Percentiles rank a stretch among this genome's conserved stretches.
Evolutionary conservation across 108 stramenopile genomes (phyloP).

Genomic region (Cyclotella atomus): DNA sequence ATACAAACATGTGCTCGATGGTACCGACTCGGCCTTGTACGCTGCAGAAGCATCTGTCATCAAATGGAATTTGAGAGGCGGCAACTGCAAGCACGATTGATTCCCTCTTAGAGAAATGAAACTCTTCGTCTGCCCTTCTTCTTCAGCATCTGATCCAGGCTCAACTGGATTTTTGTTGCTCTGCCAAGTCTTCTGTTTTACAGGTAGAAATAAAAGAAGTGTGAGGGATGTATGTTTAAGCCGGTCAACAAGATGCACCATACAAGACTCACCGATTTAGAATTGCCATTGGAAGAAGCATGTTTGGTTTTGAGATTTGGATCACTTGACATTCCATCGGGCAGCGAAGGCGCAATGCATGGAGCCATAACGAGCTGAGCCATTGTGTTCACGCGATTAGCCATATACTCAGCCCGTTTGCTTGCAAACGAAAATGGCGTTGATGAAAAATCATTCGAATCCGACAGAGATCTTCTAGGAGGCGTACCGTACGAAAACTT

Average conservation of each 20-base stretch:
- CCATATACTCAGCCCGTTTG: slow-evolving; percentile 57
- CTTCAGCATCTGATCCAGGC: slow-evolving; percentile 69
- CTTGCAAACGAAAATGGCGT: slow-evolving; percentile 49
- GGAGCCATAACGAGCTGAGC: slow-evolving; percentile 87
- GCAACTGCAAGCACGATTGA: slow-evolving; percentile 34
- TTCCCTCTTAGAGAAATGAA: slow-evolving; percentile 32
- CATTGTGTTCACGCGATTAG: slow-evolving; percentile 69
- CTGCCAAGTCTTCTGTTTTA: slow-evolving; percentile 6
- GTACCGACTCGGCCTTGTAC: background rate
- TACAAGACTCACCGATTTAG: slow-evolving; percentile 1
- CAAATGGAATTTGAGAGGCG: slow-evolving; percentile 26
- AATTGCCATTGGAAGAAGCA: slow-evolving; percentile 3
- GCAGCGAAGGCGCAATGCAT: slow-evolving; percentile 67
- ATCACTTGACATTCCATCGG: slow-evolving; percentile 39
- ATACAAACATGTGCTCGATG: slow-evolving; percentile 34
- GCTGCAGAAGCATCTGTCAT: slow-evolving; percentile 18
- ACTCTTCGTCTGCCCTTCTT: slow-evolving; percentile 46
- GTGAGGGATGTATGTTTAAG: background rate
- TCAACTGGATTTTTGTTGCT: slow-evolving; percentile 25
- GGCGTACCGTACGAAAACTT: slow-evolving; percentile 8
- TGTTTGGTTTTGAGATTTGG: background rate
- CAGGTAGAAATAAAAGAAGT: background rate
- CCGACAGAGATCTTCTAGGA: slow-evolving; percentile 12
- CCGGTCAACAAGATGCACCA: background rate
- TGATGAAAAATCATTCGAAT: slow-evolving; percentile 9